Conservation (phyloP, 148 eudicot species). For the Arctostaphylos glauca region DNA sequence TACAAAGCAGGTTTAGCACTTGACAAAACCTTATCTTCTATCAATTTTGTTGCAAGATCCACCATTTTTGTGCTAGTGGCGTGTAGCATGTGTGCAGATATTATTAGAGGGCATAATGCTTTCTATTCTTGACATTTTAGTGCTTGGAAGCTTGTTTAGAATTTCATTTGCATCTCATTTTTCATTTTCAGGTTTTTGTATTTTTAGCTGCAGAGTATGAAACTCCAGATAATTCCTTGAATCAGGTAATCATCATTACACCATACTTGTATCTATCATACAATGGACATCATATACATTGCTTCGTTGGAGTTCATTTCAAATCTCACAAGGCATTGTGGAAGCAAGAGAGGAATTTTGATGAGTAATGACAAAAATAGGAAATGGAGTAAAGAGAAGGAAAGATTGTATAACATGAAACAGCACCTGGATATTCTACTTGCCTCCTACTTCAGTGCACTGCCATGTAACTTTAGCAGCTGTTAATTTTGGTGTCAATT, state of each 20-base stretch:
- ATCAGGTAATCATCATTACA: slow-evolving; percentile 56
- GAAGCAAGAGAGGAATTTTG: background rate
- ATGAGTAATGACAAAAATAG: background rate
- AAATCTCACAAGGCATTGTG: background rate
- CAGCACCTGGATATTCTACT: background rate
- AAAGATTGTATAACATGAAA: background rate
- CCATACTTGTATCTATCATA: background rate
- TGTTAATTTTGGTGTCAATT: background rate
- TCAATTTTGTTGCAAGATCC: background rate
- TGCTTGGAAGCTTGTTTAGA: background rate
- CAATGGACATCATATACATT: background rate
- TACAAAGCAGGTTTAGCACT: slow-evolving; percentile 71
- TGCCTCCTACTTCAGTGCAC: background rate
- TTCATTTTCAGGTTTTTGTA: slow-evolving; percentile 70
- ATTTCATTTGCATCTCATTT: slow-evolving; percentile 10
- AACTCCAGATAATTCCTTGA: slow-evolving; percentile 65
- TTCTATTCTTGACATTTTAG: background rate
- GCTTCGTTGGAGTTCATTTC: background rate
- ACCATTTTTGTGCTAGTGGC: background rate
- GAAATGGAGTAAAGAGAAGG: background rate
- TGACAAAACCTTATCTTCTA: background rate
- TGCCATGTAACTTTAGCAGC: background rate
- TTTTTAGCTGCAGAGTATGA: slow-evolving; percentile 93
- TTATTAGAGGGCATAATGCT: background rate
- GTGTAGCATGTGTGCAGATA: background rate